Base-by-base conservation (phyloP, 192 early-diverging fungal genomes). In the Phlyctochytrium bullatum region DNA sequence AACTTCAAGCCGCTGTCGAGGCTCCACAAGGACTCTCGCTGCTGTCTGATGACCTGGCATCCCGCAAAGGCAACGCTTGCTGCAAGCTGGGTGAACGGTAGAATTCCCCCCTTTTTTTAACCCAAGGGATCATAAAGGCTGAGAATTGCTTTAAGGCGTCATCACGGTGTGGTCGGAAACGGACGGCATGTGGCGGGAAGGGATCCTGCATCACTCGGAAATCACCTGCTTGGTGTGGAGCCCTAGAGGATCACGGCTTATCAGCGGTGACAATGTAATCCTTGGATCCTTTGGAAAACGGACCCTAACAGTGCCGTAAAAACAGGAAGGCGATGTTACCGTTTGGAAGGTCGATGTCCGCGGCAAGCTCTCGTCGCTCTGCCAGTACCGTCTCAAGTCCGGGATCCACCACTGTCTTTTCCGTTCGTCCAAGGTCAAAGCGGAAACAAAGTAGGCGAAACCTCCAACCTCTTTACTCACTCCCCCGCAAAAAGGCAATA, bases 291-390 rank as follows among this genome's bases (percentile, higher is more conserved):
- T 36, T 52, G 10, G 29, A 24, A 27, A 6, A 12, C 34, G 28
- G n/a, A 4, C 12, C 30, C 31, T 23, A 40, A 27, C 12, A 4
- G 16, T 67, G 6, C 25, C 20, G 24, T 12, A 10, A 27, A 16
- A 1, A 20, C 34, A 79, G 72, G 83, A 82, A 50, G 83, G 80
- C 12, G 69, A 69, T 1, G 76, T 82, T 17, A 68, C 82, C 12
- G 78, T 85, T 3, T 85, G 83, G 83, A 85, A 82, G 73, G 75
- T 78, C 25, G 83, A 85, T 64, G 30, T 50, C 2, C 64, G 77
- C 0, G 83, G 83, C 0, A 73, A 75, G 52, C 53, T 85, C 2
- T 27, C 68, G 0, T 66, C 77, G 3, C 33, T 80, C 28, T 82
- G 77, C 34, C 83, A 85, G 40, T 82, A 82, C 59, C 65, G 83